A percentile compares a stretch with the other conserved stretches of the same genome.
Evolutionary conservation across 257 asterid genomes (phyloP).

Genomic region (Salvia hispanica): DNA sequence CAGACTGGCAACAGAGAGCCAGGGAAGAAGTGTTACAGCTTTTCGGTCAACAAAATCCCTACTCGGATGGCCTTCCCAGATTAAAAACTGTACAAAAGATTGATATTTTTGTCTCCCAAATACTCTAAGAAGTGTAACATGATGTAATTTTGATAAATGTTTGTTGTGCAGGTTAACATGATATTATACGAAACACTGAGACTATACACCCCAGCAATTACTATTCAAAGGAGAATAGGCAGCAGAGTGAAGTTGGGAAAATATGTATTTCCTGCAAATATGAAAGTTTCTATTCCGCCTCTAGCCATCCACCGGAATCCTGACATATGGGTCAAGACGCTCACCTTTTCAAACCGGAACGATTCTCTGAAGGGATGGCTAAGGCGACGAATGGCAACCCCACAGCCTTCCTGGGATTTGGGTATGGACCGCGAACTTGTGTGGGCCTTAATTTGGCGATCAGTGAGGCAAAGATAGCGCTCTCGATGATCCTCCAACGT

Average conservation of each 20-base stretch:
- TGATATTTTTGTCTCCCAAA: no score
- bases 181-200: constrained; percentile 41
- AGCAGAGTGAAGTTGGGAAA: constrained; percentile 34
- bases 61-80: constrained; percentile 43
- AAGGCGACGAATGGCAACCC: constrained; percentile 37
- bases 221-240: constrained; percentile 20
- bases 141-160: no score
- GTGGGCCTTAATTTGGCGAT: constrained; percentile 40
- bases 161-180: constrained; percentile 19
- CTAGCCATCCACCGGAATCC: constrained; percentile 42
- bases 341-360: constrained; percentile 39
- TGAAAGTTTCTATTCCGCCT: constrained; percentile 28
- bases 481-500: constrained; percentile 48
- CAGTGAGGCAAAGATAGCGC: constrained; percentile 40
- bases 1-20: constrained; percentile 69
- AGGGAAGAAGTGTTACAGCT: constrained; percentile 43
- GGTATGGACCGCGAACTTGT: constrained; percentile 43
- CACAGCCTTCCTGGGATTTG: constrained; percentile 38
- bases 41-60: constrained; percentile 40
- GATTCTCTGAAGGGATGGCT: constrained; percentile 41
- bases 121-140: no score
- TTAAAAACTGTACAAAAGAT: no score
- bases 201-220: constrained; percentile 35
- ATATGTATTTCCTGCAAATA: constrained; percentile 37
- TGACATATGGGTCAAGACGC: constrained; percentile 41